Percentiles rank a stretch among this genome's conserved stretches.
These are phyloP conservation scores for Trichoderma atroviride DNA, from an alignment of 2,329 filamentous ascomycete species.

Conservation along the genomic window DNA sequence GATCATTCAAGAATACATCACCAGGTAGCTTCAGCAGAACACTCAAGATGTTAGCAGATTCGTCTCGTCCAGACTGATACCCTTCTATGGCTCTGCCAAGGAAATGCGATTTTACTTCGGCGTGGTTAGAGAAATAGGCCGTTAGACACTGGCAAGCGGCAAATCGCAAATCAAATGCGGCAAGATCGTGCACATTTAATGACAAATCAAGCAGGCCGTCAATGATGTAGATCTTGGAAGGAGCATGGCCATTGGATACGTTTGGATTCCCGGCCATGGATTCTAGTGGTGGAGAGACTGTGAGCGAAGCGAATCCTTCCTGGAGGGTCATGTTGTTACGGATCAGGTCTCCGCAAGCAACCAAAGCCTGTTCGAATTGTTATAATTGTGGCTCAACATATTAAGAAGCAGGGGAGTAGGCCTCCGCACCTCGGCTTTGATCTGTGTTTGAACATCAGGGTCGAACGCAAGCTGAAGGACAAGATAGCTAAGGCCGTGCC, in stretches of 20 bases:
- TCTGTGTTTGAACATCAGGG: slow-evolving; percentile 69
- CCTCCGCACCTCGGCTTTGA: slow-evolving; percentile 73
- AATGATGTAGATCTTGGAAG: slow-evolving; percentile 79
- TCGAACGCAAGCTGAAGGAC: slow-evolving; percentile 83
- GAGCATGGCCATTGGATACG: slow-evolving; percentile 51
- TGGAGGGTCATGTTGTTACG: slow-evolving; percentile 78
- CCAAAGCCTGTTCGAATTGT: slow-evolving; percentile 62
- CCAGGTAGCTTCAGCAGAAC: slow-evolving; percentile 72
- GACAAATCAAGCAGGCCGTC: slow-evolving; percentile 86
- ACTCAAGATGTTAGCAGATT: slow-evolving; percentile 85
- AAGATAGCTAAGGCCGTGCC: slow-evolving; percentile 76
- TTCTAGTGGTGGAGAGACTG: slow-evolving; percentile 64
- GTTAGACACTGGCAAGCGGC: slow-evolving; percentile 90
- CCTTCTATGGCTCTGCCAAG: slow-evolving; percentile 86
- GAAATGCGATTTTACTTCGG: slow-evolving; percentile 82
- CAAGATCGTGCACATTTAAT: slow-evolving; percentile 66
- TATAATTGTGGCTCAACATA: slow-evolving; percentile 23
- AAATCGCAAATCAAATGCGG: slow-evolving; percentile 77
- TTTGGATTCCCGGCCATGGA: slow-evolving; percentile 40
- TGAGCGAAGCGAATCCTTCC: slow-evolving; percentile 85
- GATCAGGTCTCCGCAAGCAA: slow-evolving; percentile 86
- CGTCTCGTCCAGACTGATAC: slow-evolving; percentile 73
- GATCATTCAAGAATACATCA: slow-evolving; percentile 67
- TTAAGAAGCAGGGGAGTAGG: slow-evolving; percentile 19
- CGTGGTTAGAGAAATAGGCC: slow-evolving; percentile 84